These are phyloP conservation scores for Parietichytrium sp. DNA, from an alignment of 108 stramenopile species.

Conservation along the genomic window DNA sequence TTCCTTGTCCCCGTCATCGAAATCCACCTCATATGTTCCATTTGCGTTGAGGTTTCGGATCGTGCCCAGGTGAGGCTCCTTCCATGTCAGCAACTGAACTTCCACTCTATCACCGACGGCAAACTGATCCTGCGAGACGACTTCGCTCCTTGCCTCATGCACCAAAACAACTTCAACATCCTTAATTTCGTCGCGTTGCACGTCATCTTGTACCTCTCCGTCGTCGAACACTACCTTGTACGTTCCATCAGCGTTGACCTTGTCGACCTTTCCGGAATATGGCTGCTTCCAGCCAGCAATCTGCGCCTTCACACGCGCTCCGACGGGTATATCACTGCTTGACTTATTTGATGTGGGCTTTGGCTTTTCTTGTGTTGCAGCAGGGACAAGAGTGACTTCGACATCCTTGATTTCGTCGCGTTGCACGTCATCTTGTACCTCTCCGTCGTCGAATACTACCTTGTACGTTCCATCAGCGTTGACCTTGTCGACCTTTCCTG, in stretches of 20 bases:
- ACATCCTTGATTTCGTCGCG: neutral
- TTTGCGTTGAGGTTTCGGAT: neutral
- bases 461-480: neutral
- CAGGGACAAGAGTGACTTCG: too few relatives aligned
- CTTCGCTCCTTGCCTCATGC: too few relatives aligned
- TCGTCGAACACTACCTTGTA: conserved; percentile 19
- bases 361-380: too few relatives aligned
- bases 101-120: neutral
- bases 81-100: neutral
- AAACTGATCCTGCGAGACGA: too few relatives aligned
- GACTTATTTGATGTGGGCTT: too few relatives aligned
- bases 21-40: neutral
- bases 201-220: conserved; percentile 2
- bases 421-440: neutral
- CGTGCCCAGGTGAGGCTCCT: neutral
- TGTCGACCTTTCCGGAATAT: neutral
- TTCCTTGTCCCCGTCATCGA: neutral
- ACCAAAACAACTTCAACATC: too few relatives aligned
- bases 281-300: neutral
- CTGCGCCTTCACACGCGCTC: conserved; percentile 11
- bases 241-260: neutral
- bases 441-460: neutral
- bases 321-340: too few relatives aligned
- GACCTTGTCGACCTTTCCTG: neutral
- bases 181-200: neutral